Conservation (phyloP, 1,284 basidiomycete genomes). For the Volvariella volvacea region DNA sequence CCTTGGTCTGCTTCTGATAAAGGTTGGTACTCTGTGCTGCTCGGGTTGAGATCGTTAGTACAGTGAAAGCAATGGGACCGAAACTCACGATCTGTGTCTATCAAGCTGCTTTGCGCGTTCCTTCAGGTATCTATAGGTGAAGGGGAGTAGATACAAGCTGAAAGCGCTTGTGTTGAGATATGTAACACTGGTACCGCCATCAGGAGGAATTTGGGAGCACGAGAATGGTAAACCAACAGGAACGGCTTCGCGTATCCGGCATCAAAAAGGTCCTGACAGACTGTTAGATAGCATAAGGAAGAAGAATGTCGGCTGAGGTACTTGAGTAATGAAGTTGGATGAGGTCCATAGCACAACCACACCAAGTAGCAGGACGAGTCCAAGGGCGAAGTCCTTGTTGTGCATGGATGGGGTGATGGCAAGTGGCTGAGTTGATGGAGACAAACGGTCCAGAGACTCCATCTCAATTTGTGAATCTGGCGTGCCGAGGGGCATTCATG, state of each 20-base stretch:
- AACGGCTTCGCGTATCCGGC: constrained; percentile 78
- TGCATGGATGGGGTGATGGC: constrained; percentile 1
- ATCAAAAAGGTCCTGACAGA: constrained; percentile 55
- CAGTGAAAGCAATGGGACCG: too few species aligned
- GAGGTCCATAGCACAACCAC: constrained; percentile 85
- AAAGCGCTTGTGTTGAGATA: constrained; percentile 89
- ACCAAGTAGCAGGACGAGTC: constrained; percentile 65
- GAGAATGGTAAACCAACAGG: constrained; percentile 42
- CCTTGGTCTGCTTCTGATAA: too few species aligned
- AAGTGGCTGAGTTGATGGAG: too few species aligned
- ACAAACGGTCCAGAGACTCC: too few species aligned
- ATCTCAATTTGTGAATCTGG: too few species aligned
- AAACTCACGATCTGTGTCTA: constrained; percentile 12
- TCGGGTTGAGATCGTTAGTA: too few species aligned
- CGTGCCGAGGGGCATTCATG: too few species aligned
- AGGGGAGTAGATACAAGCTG: constrained; percentile 83
- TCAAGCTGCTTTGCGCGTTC: constrained; percentile 32
- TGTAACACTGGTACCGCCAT: constrained; percentile 51
- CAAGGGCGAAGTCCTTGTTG: constrained; percentile 56
- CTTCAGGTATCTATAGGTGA: constrained; percentile 18
- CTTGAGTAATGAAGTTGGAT: constrained; percentile 77
- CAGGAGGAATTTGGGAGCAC: constrained; percentile 5
- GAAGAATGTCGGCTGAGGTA: constrained; percentile 19
- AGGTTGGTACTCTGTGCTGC: too few species aligned
- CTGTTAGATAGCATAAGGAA: constrained; percentile 5